A percentile compares a stretch with the other conserved stretches of the same genome.
phyloP scores from a whole-genome alignment of 2,329 filamentous ascomycete species.

The Claviceps sp. region DNA sequence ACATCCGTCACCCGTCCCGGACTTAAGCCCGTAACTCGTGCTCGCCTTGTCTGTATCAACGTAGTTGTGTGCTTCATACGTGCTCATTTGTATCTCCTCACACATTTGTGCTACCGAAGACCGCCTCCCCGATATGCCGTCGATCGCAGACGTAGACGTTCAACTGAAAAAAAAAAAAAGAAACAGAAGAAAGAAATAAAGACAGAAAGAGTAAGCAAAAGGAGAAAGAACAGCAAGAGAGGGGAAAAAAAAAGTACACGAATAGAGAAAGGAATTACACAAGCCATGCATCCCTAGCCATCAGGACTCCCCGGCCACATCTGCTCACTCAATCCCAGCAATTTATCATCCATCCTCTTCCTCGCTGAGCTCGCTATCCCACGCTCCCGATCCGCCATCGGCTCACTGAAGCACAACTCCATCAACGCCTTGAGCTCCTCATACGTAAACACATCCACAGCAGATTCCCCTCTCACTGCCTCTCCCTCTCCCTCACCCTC shows the following conservation, averaged over 20 bases:
- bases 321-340: conserved; percentile 56
- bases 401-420: conserved; percentile 56
- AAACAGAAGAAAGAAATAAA: background rate
- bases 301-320: conserved; percentile 44
- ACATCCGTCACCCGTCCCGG: too few species aligned
- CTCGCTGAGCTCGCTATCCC: conserved; percentile 54
- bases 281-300: background rate
- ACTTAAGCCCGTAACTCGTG: too few species aligned
- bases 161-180: background rate
- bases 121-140: background rate
- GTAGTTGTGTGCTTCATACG: too few species aligned
- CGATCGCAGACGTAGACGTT: background rate
- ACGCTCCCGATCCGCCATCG: conserved; percentile 50
- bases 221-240: background rate
- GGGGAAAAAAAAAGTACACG: background rate
- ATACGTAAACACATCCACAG: conserved; percentile 40
- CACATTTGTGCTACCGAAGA: background rate
- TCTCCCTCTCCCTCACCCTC: too few species aligned
- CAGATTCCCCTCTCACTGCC: conserved; percentile 7
- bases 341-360: conserved; percentile 56
- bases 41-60: too few species aligned
- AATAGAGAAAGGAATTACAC: background rate
- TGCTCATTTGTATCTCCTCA: too few species aligned
- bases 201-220: background rate
- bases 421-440: conserved; percentile 53